These are phyloP conservation scores for Cudoniella acicularis DNA, from an alignment of 495 filamentous ascomycete genomes.

Conservation along the genomic window DNA sequence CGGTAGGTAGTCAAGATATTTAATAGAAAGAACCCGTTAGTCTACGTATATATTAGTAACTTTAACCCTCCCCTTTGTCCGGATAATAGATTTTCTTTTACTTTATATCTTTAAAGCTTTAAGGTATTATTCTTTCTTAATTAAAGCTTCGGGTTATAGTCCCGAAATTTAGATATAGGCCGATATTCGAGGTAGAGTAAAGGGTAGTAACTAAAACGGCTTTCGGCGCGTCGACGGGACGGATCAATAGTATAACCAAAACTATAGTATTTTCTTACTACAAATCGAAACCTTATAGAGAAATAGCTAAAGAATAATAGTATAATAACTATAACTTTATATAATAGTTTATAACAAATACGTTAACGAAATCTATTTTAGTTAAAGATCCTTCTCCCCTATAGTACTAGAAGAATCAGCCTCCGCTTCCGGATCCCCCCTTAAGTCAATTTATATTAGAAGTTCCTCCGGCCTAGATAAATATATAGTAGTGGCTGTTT, in stretches of 20 bases:
- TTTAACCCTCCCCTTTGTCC: not conserved
- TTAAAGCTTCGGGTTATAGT: slow-evolving; percentile 9
- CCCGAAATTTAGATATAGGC: slow-evolving; percentile 12
- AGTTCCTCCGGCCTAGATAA: no score
- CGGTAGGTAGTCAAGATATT: no score
- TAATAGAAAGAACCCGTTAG: no score
- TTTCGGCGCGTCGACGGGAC: slow-evolving; percentile 9
- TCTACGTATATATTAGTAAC: no score
- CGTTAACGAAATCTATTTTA: no score
- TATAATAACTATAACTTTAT: not conserved
- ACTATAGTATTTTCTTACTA: slow-evolving; percentile 9
- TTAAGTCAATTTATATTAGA: no score
- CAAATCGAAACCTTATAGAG: slow-evolving; percentile 9
- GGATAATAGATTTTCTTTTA: slow-evolving; percentile 4
- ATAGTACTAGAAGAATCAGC: no score
- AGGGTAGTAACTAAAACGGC: slow-evolving; percentile 4
- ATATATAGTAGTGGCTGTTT: no score
- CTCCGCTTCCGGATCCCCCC: no score
- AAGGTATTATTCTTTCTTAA: slow-evolving; percentile 6
- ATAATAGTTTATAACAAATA: no score
- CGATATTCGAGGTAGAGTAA: slow-evolving; percentile 12
- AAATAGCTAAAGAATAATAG: slow-evolving; percentile 10
- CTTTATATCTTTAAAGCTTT: slow-evolving; percentile 14
- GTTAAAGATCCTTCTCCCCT: no score
- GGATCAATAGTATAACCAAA: slow-evolving; percentile 9